Percentiles rank a stretch among this genome's conserved stretches.
These are phyloP conservation scores for Omphalea diandra DNA, from an alignment of 441 rosid genomes.

Conservation along the genomic window DNA sequence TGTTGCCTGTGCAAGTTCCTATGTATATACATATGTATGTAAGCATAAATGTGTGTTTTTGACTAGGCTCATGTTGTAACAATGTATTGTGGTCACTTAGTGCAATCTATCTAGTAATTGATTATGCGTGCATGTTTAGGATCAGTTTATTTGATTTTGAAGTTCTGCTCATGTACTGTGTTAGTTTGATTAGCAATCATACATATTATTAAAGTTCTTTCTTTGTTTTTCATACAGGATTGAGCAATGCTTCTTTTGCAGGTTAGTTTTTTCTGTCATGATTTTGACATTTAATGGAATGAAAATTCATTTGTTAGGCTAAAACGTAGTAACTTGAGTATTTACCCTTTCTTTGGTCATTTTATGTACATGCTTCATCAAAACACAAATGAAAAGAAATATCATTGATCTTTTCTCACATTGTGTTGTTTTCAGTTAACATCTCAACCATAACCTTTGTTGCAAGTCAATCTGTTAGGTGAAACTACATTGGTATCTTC, in stretches of 20 bases:
- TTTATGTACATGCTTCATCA: neutral
- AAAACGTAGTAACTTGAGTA: neutral
- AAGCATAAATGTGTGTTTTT: neutral
- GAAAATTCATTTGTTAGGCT: neutral
- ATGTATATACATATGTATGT: neutral
- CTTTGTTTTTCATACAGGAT: conserved; percentile 48
- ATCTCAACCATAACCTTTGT: neutral
- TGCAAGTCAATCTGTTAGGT: neutral
- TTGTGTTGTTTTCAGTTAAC: conserved; percentile 1
- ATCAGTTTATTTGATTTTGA: conserved; percentile 1
- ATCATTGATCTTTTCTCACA: neutral
- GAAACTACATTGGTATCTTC: neutral
- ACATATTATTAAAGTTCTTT: neutral
- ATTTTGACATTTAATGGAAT: neutral
- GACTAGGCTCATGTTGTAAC: neutral
- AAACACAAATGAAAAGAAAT: neutral
- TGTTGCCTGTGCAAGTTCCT: neutral
- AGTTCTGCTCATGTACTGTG: neutral
- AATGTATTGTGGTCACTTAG: neutral
- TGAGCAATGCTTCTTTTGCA: conserved; percentile 64
- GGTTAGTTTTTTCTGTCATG: conserved; percentile 49
- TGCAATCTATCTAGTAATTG: neutral
- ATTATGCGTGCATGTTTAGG: neutral
- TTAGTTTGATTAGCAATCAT: neutral
- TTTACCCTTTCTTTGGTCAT: neutral